phyloP scores from a whole-genome alignment of 2,329 filamentous ascomycete genomes.

The Alternaria sp. region DNA sequence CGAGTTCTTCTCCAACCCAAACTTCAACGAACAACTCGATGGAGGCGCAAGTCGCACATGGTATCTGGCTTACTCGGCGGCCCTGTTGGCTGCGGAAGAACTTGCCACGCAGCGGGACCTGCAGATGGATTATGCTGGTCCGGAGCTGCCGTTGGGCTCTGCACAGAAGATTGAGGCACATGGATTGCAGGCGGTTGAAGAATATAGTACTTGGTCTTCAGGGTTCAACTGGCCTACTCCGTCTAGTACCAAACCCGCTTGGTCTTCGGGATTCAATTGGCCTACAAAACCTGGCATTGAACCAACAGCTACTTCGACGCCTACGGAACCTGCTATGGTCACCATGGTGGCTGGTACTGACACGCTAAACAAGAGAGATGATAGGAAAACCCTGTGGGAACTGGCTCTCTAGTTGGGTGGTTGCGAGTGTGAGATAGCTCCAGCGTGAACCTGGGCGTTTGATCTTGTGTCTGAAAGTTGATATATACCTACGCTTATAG shows the following conservation, averaged over 20 bases:
- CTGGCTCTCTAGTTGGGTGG: background rate
- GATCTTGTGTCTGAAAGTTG: background rate
- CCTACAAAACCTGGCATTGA: background rate
- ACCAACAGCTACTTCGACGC: background rate
- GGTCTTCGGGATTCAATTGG: background rate
- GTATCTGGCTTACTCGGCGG: slow-evolving; percentile 50
- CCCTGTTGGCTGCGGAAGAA: slow-evolving; percentile 27
- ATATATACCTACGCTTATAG: background rate
- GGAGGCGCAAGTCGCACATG: slow-evolving; percentile 71
- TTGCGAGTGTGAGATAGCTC: background rate
- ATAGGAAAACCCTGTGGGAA: background rate
- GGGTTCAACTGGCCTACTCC: background rate
- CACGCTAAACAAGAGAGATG: fast-evolving
- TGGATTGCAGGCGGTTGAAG: background rate
- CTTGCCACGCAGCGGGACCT: background rate
- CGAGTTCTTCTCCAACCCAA: slow-evolving; percentile 73
- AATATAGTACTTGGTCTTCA: background rate
- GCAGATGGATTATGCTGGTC: slow-evolving; percentile 4
- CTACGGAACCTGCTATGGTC: background rate
- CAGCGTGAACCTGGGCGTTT: background rate
- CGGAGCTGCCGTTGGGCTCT: background rate
- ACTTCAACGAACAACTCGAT: slow-evolving; percentile 78
- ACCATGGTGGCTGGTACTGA: background rate
- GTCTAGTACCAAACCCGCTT: background rate
- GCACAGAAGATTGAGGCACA: background rate